phyloP scores from a whole-genome alignment of 1,284 basidiomycete genomes.

The Heliocybe sulcata region DNA sequence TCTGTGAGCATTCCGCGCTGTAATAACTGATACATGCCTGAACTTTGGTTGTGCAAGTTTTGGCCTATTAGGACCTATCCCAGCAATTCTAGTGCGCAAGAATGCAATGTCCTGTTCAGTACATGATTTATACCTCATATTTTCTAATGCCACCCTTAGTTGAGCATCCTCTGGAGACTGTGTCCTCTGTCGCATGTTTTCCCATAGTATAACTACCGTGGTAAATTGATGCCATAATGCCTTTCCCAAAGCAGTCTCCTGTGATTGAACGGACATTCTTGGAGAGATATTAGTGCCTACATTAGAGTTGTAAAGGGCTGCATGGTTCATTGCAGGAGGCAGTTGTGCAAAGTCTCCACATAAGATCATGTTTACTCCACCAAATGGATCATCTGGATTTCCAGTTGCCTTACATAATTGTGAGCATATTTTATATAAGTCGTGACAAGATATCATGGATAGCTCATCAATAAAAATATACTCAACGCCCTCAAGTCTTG shows the following conservation, averaged over 20 bases:
- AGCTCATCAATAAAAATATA: constrained; percentile 31
- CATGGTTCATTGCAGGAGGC: constrained; percentile 12
- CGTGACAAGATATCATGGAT: constrained; percentile 25
- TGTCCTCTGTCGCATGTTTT: constrained; percentile 29
- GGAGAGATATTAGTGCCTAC: constrained; percentile 7
- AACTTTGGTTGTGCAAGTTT: constrained; percentile 17
- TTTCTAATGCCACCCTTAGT: constrained; percentile 22
- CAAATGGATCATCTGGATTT: constrained; percentile 13
- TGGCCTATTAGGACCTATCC: constrained; percentile 1
- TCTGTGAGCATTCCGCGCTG: constrained; percentile 17
- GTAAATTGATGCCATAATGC: constrained; percentile 27
- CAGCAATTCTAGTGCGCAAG: constrained; percentile 16
- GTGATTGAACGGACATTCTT: constrained; percentile 6
- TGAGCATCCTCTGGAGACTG: constrained; percentile 16
- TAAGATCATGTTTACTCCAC: constrained; percentile 10
- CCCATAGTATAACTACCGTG: constrained; percentile 24
- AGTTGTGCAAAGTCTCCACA: constrained; percentile 22
- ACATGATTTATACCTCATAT: constrained; percentile 27
- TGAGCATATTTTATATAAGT: constrained; percentile 17
- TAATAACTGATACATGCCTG: constrained; percentile 24
- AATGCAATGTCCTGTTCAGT: constrained; percentile 24
- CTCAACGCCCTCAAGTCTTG: constrained; percentile 17
- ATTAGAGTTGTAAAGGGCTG: constrained; percentile 13
- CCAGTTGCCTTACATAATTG: constrained; percentile 8
- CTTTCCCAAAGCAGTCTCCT: constrained; percentile 23